phyloP scores from a whole-genome alignment of 345 rosid species.

The Reutealis trisperma region DNA sequence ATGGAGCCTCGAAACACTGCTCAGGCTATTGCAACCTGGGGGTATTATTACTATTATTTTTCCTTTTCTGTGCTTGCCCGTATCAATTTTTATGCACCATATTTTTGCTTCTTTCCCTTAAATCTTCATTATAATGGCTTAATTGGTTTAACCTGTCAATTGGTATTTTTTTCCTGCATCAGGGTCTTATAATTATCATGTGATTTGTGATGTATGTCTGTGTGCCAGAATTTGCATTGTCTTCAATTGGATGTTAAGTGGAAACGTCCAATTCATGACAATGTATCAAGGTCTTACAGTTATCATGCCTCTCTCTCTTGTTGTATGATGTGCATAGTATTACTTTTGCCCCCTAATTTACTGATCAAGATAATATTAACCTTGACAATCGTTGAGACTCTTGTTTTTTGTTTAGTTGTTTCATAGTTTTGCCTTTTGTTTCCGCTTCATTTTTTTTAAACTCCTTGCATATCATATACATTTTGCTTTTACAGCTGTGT shows the following conservation, averaged over 20 bases:
- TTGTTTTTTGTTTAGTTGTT: not conserved
- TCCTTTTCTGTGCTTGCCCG: not conserved
- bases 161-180: not conserved
- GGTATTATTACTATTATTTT: slow-evolving; percentile 41
- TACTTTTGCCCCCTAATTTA: not conserved
- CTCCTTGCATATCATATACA: not conserved
- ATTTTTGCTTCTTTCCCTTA: too few relatives aligned
- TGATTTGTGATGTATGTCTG: not conserved
- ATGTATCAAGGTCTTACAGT: not conserved
- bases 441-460: not conserved
- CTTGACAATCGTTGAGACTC: not conserved
- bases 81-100: not conserved
- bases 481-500: too few relatives aligned
- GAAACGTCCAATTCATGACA: not conserved
- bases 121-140: not conserved
- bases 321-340: not conserved
- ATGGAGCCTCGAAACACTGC: slow-evolving; percentile 95
- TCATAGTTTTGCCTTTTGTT: not conserved
- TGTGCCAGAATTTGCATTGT: not conserved
- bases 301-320: not conserved
- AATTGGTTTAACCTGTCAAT: too few relatives aligned
- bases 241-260: not conserved
- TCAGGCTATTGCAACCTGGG: slow-evolving; percentile 86
- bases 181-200: not conserved
- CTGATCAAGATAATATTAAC: not conserved